Evolutionary conservation across 2,329 filamentous ascomycete genomes (phyloP), one percentile per base, ranked within the genome.

Genomic region (Diplodia scrobiculata): DNA sequence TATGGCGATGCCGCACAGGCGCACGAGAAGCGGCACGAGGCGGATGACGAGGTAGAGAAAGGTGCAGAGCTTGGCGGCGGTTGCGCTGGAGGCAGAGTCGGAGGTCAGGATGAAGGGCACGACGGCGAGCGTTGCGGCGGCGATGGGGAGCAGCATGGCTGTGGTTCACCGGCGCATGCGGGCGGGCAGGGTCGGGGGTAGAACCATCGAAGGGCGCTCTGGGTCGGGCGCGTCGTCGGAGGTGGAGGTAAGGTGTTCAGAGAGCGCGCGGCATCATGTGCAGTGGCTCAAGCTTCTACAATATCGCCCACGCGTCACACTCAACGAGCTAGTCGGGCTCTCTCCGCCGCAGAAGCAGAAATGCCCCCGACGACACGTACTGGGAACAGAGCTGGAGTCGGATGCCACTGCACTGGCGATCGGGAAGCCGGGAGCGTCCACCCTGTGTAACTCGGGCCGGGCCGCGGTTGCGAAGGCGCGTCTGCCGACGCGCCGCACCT

Each of bases 21-120:
- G 72, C 54, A 77, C 68, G 25, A 72, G 69, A n/a, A 67, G 70
- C 17, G 73, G 71, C 11, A 75, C 68, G 64, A 75, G 72, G 51
- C 73, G 6, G 47, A 70, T 53, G 13, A 73, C 67, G 21, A 76
- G 13, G 21, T 52, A 41, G 71, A 67, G 48, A 25, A 66, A 19
- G 47, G 65, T 66, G 58, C 55, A 63, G 38, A 66, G 55, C 48
- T 45, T 66, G 5, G 65, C 65, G 47, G 48, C 36, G 34, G 58
- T 27, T 14, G 50, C 48, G 65, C 65, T 62, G 29, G 36, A 53
- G 48, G 55, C 10, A 21, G 47, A 53, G 55, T 53, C 65, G 55
- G 65, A 53, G 27, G 55, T 58, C 36, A 75, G 68, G 50, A 77
- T 63, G 65, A 74, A 73, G 67, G 75, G 67, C 11, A 74, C 36